Evolutionary conservation across 2,329 filamentous ascomycete species (phyloP).

Genomic region (Calycina herbarum): DNA sequence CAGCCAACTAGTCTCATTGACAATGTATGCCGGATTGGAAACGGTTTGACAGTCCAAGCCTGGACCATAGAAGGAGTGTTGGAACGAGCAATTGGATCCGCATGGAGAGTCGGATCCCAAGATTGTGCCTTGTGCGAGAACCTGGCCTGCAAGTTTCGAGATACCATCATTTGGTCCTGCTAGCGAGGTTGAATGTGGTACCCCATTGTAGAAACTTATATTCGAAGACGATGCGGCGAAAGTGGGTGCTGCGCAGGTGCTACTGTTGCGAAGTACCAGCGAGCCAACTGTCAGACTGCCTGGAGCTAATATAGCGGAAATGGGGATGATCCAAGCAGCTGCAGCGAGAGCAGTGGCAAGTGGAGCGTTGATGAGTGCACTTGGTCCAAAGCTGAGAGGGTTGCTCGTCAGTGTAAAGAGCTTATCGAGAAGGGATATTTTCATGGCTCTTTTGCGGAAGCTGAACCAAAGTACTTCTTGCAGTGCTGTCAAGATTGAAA

Average conservation of each 20-base stretch:
- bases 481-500: background rate
- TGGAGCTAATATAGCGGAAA: slow-evolving; percentile 6
- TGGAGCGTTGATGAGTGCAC: slow-evolving; percentile 5
- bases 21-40: background rate
- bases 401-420: slow-evolving; percentile 7
- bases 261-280: background rate
- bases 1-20: background rate
- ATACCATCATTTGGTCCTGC: background rate
- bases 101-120: background rate
- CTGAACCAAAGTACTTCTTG: slow-evolving; percentile 5
- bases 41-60: background rate
- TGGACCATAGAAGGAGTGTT: background rate
- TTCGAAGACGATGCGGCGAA: slow-evolving; percentile 4
- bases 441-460: slow-evolving; percentile 8
- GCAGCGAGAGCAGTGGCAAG: slow-evolving; percentile 7
- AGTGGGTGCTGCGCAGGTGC: slow-evolving; percentile 2
- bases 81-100: background rate
- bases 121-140: background rate
- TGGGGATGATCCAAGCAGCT: slow-evolving; percentile 6
- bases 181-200: background rate
- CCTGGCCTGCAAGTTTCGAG: background rate
- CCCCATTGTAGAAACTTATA: background rate
- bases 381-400: slow-evolving; percentile 3
- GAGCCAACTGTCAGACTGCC: slow-evolving; percentile 1
- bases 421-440: slow-evolving; percentile 4